Evolutionary conservation across 148 eudicot species (phyloP).

Genomic region (Beta vulgaris): DNA sequence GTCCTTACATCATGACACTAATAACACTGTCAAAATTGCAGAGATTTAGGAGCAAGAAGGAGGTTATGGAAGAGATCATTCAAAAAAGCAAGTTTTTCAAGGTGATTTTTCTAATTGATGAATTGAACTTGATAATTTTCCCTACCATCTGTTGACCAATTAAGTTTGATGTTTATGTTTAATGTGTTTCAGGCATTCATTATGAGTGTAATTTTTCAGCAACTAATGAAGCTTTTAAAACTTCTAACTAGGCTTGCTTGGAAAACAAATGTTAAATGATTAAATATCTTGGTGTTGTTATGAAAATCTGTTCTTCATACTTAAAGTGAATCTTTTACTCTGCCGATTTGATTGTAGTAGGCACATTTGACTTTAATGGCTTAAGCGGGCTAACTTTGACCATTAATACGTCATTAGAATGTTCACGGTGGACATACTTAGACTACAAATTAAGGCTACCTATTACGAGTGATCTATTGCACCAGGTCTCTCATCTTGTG

Average conservation of each 20-base stretch:
- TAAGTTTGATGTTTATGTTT: not conserved
- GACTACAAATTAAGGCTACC: not conserved
- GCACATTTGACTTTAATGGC: not conserved
- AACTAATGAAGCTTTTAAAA: not conserved
- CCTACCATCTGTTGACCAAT: not conserved
- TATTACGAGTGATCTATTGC: no score
- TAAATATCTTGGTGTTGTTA: not conserved
- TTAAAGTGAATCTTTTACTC: not conserved
- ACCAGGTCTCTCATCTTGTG: not conserved
- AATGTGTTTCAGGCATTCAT: not conserved
- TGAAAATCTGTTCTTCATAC: not conserved
- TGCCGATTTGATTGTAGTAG: not conserved
- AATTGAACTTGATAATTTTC: not conserved
- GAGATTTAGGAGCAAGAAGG: constrained; percentile 86
- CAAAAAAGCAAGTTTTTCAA: constrained; percentile 82
- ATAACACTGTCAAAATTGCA: constrained; percentile 30
- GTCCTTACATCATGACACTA: not conserved
- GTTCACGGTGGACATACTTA: not conserved
- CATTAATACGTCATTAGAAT: not conserved
- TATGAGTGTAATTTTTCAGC: not conserved
- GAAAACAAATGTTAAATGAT: not conserved
- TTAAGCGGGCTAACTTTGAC: not conserved
- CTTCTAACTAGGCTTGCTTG: not conserved
- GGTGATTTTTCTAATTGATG: constrained; percentile 37
- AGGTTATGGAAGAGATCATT: constrained; percentile 80